These are phyloP conservation scores for Lasiodiplodia gonubiensis DNA, from an alignment of 2,329 filamentous ascomycete species.

Conservation along the genomic window DNA sequence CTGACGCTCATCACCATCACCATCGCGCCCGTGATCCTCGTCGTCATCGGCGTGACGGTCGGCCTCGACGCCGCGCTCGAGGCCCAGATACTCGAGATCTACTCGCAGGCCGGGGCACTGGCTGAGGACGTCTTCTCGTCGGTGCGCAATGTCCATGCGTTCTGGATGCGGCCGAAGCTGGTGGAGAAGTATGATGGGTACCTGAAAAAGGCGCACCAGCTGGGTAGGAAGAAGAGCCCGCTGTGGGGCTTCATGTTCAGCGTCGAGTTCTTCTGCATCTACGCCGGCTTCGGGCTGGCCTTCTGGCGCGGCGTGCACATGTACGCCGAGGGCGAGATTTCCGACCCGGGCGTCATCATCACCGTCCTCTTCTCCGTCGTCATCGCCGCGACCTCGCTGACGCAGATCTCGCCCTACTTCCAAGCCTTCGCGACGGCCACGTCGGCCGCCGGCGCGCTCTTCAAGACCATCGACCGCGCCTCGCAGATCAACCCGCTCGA, in stretches of 20 bases:
- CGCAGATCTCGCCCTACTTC: slow-evolving; percentile 28
- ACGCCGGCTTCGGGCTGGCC: slow-evolving; percentile 46
- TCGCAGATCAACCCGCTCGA: slow-evolving; percentile 27
- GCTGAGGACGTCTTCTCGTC: slow-evolving; percentile 59
- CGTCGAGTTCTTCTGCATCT: slow-evolving; percentile 50
- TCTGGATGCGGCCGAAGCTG: slow-evolving; percentile 51
- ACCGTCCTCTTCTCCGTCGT: slow-evolving; percentile 45
- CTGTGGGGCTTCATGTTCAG: slow-evolving; percentile 52
- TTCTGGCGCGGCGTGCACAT: slow-evolving; percentile 47
- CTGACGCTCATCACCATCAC: slow-evolving; percentile 20
- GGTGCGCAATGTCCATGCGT: slow-evolving; percentile 57
- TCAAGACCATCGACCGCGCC: slow-evolving; percentile 33
- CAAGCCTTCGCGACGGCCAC: slow-evolving; percentile 39
- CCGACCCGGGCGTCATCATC: slow-evolving; percentile 42
- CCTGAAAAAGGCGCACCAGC: slow-evolving; percentile 50
- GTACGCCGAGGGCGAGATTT: slow-evolving; percentile 41
- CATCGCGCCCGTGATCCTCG: slow-evolving; percentile 31
- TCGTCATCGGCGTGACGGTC: slow-evolving; percentile 41
- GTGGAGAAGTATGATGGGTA: slow-evolving; percentile 51
- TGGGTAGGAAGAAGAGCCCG: slow-evolving; percentile 53
- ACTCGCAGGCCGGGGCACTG: slow-evolving; percentile 52
- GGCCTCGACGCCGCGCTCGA: slow-evolving; percentile 46
- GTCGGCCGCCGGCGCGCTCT: slow-evolving; percentile 43
- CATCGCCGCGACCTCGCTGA: slow-evolving; percentile 33
- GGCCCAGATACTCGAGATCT: slow-evolving; percentile 46